These are phyloP conservation scores for Ophiostoma ulmi DNA, from an alignment of 2,329 filamentous ascomycete species.

Conservation along the genomic window DNA sequence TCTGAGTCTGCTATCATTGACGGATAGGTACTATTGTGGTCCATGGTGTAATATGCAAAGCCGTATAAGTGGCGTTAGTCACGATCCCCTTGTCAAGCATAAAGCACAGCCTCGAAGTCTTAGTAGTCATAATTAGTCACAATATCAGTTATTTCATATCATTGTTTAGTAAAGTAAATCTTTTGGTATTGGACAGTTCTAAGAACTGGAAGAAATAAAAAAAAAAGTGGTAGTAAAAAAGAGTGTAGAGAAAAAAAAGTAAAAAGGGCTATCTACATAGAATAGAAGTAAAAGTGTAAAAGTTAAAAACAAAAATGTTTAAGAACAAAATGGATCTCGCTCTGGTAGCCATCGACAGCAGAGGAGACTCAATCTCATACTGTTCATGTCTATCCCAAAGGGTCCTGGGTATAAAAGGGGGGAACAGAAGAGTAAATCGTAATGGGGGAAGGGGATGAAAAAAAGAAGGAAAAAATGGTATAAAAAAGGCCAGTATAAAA, in stretches of 20 bases:
- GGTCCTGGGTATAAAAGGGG: slow-evolving; percentile 10
- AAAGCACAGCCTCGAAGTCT: neutral
- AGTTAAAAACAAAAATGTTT: neutral
- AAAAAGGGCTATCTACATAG: slow-evolving; percentile 13
- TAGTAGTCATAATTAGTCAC: neutral
- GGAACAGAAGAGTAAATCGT: slow-evolving; percentile 1
- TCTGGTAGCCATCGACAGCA: neutral
- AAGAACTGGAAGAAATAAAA: neutral
- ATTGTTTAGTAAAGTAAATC: neutral
- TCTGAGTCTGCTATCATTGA: neutral
- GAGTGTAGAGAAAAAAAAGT: slow-evolving; percentile 14
- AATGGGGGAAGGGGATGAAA: neutral
- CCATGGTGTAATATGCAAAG: neutral
- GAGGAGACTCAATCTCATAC: slow-evolving; percentile 1
- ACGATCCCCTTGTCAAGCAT: neutral
- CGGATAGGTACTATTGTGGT: neutral
- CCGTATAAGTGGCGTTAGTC: neutral
- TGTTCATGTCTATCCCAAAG: neutral
- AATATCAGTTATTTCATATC: neutral
- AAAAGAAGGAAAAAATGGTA: neutral
- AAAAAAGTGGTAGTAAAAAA: neutral
- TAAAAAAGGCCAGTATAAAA: slow-evolving; percentile 5
- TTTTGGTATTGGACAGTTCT: slow-evolving; percentile 4
- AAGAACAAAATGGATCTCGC: neutral
- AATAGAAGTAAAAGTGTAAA: neutral